Percentiles rank a stretch among this genome's conserved stretches.
phyloP scores from a whole-genome alignment of 2,329 filamentous ascomycete species.

The Colletotrichum sp. region DNA sequence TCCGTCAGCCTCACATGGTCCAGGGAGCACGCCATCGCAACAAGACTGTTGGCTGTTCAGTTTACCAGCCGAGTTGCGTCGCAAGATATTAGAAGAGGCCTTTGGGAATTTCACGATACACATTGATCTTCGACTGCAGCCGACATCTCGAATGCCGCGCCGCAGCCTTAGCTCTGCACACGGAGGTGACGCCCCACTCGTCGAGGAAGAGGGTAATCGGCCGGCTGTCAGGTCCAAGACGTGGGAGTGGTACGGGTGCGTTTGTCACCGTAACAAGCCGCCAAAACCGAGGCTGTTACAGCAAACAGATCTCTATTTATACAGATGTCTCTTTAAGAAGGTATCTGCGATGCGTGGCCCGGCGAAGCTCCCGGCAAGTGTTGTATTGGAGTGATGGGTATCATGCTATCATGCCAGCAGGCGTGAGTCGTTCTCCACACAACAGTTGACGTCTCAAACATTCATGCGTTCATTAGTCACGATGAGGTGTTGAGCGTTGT shows the following conservation, averaged over 20 bases:
- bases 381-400: too few relatives aligned
- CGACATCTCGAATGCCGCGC: neutral
- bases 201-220: neutral
- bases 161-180: neutral
- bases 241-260: neutral
- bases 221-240: neutral
- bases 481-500: too few relatives aligned
- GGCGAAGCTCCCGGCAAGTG: too few relatives aligned
- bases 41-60: neutral
- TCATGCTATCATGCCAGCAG: too few relatives aligned
- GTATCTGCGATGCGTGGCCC: too few relatives aligned
- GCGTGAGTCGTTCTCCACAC: too few relatives aligned
- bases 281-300: neutral
- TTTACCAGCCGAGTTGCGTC: neutral
- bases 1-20: neutral
- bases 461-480: too few relatives aligned
- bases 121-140: neutral
- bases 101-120: fast-evolving
- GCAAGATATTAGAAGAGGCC: neutral
- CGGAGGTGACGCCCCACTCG: neutral
- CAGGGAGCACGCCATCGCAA: neutral
- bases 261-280: neutral
- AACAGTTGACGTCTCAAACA: fast-evolving
- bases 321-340: neutral
- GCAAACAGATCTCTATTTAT: fast-evolving